Base-by-base conservation (phyloP, 2,329 filamentous ascomycete species). In the Fusarium kyushuense region DNA sequence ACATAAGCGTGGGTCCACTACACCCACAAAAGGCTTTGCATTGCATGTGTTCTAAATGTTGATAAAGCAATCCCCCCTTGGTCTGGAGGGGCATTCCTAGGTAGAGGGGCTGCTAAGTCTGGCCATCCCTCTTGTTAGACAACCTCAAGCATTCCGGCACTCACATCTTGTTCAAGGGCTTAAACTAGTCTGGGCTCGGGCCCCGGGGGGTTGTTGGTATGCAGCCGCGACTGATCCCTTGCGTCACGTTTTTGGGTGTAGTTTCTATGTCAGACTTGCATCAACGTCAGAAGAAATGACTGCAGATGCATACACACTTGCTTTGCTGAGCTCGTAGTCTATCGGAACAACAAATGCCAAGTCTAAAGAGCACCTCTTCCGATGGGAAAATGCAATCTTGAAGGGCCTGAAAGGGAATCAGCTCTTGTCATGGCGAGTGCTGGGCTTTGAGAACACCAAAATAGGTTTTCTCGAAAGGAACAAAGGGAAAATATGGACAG, bases 1-100 rank as follows among this genome's bases (percentile, higher is more conserved):
- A 74, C 72, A 74, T 23, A 27, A 54, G 40, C 70, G 71, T 73
- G 72, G 72, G 65, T 60, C 72, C 59, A 65, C 32, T 49, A 65
- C 70, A 67, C 63, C 65, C 61, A 64, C 65, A 53, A 45, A 54
- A 54, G 54, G 60, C 49, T 60, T 58, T 56, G 61, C 60, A 62
- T 65, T 71, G 66, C 53, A 64, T 63, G 57, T 65, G 64, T 64
- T 49, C 46, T 53, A 43, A 54, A 29, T 53, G 58, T 61, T 59
- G 63, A 63, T 70, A 55, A 58, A 65, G 54, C 61, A 60, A 60
- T 51, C 23, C 65, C 43, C 72, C 72, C 70, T 73, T 71, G 67
- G 67, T 58, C 58, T 51, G 53, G 72, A 72, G 71, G 71, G 72
- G 69, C 72, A 74, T 74, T 74, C 72, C 72, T 73, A 61, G 58